Conservation (phyloP, 2,329 filamentous ascomycete genomes). For the Monilinia vaccinii-corymbosi region DNA sequence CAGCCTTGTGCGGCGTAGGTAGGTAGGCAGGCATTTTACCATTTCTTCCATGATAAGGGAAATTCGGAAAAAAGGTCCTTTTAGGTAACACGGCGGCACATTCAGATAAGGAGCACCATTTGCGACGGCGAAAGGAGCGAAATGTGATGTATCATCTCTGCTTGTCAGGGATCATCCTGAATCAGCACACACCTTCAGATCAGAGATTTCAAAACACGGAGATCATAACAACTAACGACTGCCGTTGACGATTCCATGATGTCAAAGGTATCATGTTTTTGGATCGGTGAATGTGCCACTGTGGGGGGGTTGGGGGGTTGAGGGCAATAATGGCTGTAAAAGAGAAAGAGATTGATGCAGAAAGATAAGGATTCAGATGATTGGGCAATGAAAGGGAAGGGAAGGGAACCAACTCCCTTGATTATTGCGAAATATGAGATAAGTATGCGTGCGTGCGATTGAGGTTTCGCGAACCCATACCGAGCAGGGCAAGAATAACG, state of each 20-base stretch:
- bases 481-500: not conserved
- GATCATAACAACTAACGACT: too few relatives aligned
- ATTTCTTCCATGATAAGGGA: not conserved
- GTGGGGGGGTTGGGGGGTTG: not conserved
- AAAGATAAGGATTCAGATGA: not conserved
- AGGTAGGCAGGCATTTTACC: too few relatives aligned
- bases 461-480: not conserved
- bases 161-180: not conserved
- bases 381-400: not conserved
- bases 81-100: not conserved
- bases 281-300: not conserved
- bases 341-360: not conserved
- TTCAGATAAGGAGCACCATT: not conserved
- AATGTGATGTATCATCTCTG: slow-evolving; percentile 1
- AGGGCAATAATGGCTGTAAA: not conserved
- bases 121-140: not conserved
- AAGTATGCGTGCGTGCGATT: not conserved
- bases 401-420: too few relatives aligned
- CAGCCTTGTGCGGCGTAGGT: not conserved
- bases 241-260: not conserved
- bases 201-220: too few relatives aligned
- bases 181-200: too few relatives aligned
- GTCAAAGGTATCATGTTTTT: not conserved
- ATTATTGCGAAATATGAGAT: not conserved
- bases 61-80: slow-evolving; percentile 3